Conservation (phyloP, 2,329 filamentous ascomycete genomes). For the Cadophora sp. region DNA sequence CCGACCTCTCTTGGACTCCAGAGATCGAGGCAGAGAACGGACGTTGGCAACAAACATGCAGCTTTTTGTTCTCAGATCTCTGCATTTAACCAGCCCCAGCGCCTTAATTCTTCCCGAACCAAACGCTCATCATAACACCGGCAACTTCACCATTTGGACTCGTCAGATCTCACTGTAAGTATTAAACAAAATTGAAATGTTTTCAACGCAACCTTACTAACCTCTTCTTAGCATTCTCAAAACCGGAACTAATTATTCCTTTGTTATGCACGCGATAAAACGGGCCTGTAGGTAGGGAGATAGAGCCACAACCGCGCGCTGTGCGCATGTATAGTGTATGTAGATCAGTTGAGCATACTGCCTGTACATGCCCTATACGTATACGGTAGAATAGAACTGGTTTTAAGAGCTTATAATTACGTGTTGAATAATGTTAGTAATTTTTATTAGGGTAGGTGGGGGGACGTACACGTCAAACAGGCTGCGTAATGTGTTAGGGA, state of each 20-base stretch:
- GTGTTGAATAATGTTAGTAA: too few relatives aligned
- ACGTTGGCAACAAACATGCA: conserved; percentile 82
- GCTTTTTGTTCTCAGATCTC: conserved; percentile 85
- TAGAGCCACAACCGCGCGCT: too few relatives aligned
- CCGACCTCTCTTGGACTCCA: conserved; percentile 82
- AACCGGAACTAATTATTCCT: conserved; percentile 80
- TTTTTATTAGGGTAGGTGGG: too few relatives aligned
- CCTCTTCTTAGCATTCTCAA: conserved; percentile 70
- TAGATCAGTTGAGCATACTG: too few relatives aligned
- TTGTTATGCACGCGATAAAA: conserved; percentile 95
- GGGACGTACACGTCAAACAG: too few relatives aligned
- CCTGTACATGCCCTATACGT: too few relatives aligned
- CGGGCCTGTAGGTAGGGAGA: too few relatives aligned
- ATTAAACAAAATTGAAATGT: not conserved
- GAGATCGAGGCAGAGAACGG: conserved; percentile 83
- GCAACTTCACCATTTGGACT: conserved; percentile 90
- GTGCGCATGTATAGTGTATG: too few relatives aligned
- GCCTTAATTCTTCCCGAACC: conserved; percentile 80
- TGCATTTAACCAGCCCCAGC: conserved; percentile 77
- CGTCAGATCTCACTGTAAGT: conserved; percentile 90
- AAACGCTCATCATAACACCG: conserved; percentile 75
- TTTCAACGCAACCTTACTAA: conserved; percentile 39
- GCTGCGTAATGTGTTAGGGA: too few relatives aligned
- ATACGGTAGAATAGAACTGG: too few relatives aligned
- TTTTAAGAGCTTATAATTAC: too few relatives aligned